Percentiles rank a stretch among this genome's conserved stretches.
phyloP scores from a whole-genome alignment of 768 basidiomycete genomes.

The Naganishia antarctica region DNA sequence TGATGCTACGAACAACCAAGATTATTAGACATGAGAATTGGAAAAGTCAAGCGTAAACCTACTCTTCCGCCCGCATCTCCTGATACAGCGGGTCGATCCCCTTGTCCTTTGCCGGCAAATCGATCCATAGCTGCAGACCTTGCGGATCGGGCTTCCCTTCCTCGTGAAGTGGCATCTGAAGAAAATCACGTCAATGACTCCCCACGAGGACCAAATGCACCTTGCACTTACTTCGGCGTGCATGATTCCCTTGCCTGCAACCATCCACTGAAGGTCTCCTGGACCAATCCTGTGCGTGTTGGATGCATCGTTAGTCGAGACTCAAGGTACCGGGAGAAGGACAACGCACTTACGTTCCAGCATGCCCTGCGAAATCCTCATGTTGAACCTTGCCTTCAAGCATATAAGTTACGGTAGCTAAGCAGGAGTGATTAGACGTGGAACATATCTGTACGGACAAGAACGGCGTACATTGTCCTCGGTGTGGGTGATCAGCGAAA shows the following conservation, averaged over 20 bases:
- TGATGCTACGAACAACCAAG: constrained; percentile 54
- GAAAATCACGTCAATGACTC: constrained; percentile 20
- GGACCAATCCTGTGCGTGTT: constrained; percentile 52
- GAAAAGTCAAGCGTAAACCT: constrained; percentile 31
- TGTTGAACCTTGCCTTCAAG: constrained; percentile 74
- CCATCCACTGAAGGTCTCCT: constrained; percentile 95
- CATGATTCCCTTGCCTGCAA: constrained; percentile 46
- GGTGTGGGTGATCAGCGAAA: constrained; percentile 89
- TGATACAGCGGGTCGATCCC: constrained; percentile 58
- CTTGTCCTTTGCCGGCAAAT: constrained; percentile 59
- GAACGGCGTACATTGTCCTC: constrained; percentile 62
- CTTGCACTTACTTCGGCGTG: constrained; percentile 33
- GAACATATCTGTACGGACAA: too few species aligned
- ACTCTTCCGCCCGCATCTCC: constrained; percentile 45
- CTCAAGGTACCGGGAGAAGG: too few species aligned
- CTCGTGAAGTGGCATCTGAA: constrained; percentile 72
- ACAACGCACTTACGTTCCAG: constrained; percentile 42
- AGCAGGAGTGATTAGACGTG: constrained; percentile 54
- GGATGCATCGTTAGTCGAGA: too few species aligned
- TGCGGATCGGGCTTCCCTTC: constrained; percentile 64
- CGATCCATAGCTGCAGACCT: constrained; percentile 67
- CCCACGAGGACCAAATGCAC: constrained; percentile 65
- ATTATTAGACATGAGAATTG: constrained; percentile 21
- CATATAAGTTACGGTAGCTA: constrained; percentile 66
- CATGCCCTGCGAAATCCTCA: constrained; percentile 73